Base-by-base conservation (phyloP, 108 stramenopile species). In the Nitzschia inconspicua region DNA sequence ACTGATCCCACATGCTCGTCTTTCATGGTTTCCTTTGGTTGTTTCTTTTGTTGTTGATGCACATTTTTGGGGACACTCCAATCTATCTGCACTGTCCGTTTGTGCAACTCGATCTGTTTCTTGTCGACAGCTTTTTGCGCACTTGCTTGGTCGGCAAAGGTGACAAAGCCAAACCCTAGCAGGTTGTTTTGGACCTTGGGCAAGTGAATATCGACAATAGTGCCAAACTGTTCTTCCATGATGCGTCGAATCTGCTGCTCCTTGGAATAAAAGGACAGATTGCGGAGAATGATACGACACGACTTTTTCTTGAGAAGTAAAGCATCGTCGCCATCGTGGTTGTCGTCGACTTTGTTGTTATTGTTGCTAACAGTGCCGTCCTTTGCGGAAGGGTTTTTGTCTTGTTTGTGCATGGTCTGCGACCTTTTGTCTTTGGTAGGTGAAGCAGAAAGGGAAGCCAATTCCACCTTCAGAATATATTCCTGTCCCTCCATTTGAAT, bases 151-250 rank as follows among this genome's bases (percentile, higher is more conserved):
- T 78, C 78, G 10, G 64, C 68, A 82, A 94, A 97, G 3, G 93
- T 94, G 0, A 93, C 93, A 65, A 97, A 97, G n/a, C 78, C 85
- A 68, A 94, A 97, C 44, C 96, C 96, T 28, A 89, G 75, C 32
- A 56, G 36, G 44, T 61, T 66, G 49, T 37, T 57, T 26, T 78
- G 64, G 10, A 94, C 94, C 1, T 60, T 75, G 9, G 95, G 94
- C 14, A 96, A 36, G 64, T 94, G 87, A 30, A 96, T 72, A 29
- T 92, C 86, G 14, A 69, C 47, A 1, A 95, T 65, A 4, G 64
- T 44, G 32, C 94, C 94, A 76, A 80, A 92, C 11, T 65, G 34
- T 25, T 57, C 40, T 72, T 84, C 79, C 68, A 96, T 58, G 35
- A 65, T 63, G 10, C 58, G 56, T 25, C 70, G 77, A 54, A 96